Base-by-base conservation (phyloP, 352 stramenopile species). In the Globisporangium radiosum region DNA sequence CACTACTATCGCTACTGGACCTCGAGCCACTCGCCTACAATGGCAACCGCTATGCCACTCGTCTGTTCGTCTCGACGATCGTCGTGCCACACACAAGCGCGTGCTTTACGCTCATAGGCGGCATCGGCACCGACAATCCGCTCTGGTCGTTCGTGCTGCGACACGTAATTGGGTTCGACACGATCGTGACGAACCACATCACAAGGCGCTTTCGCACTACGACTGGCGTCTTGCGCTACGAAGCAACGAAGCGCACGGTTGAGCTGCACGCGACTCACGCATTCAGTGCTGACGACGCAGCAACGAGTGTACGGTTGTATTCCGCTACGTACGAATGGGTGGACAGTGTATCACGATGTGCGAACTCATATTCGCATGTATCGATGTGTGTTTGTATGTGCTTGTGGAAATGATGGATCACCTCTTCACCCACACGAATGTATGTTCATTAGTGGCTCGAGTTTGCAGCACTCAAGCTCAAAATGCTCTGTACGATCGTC, bases 121-220 rank as follows among this genome's bases (percentile, higher is more conserved):
- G 84, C 10, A 66, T 85, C 10, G 66, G 64, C 36, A 37, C 9
- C 3, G 39, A 48, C 4, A 67, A 76, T 19, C 57, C 62, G 8
- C 56, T 86, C 5, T 89, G 78, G 77, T 68, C 61, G 9, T 39
- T 70, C 43, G 58, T 88, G 13, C 62, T 83, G 4, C 68, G 85
- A 43, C 52, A 65, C 52, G 54, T 74, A 9, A 43, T 91, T 52
- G 93, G 93, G 11, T 95, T 88, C 43, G 90, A 98, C 66, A 98
- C 90, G 7, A 93, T 98, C 25, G 49, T 98, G 38, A 71, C 97
- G 52, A 98, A 98, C 72, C 96, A 95, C 65, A 62, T 98, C 43
- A 62, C 94, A 43, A 75, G 74, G 5, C 66, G 80, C 38, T 85
- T 78, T 42, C 68, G 82, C 5, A 65, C 25, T 33, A 33, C 68